Conservation (phyloP, 2,329 filamentous ascomycete genomes). For the Fusarium domesticum region DNA sequence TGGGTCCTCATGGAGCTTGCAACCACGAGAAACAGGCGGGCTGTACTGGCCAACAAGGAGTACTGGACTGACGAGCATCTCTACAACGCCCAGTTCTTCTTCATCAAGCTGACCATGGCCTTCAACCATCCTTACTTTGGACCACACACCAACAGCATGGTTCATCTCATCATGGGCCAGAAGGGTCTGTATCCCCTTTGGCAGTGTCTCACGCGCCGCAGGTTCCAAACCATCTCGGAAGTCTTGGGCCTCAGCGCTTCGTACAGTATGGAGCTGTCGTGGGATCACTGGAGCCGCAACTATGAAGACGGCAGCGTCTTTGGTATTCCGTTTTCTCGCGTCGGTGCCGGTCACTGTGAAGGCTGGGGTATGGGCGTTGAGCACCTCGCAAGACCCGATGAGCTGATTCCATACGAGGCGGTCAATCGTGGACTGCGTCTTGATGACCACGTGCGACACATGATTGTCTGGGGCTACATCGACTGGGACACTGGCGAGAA, state of each 20-base stretch:
- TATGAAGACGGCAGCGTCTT: constrained; percentile 33
- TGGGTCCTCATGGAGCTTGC: constrained; percentile 72
- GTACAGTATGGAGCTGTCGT: constrained; percentile 51
- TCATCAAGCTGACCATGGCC: constrained; percentile 69
- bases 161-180: constrained; percentile 60
- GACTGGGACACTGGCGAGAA: constrained; percentile 51
- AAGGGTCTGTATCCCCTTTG: constrained; percentile 54
- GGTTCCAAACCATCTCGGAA: constrained; percentile 49
- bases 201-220: constrained; percentile 56
- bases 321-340: constrained; percentile 49
- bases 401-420: constrained; percentile 57
- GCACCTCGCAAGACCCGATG: constrained; percentile 55
- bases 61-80: constrained; percentile 61
- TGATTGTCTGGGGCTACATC: constrained; percentile 62
- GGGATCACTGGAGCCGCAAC: constrained; percentile 25
- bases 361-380: constrained; percentile 50
- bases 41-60: constrained; percentile 48
- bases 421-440: constrained; percentile 51
- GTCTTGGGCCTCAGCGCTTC: constrained; percentile 55
- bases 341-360: constrained; percentile 54
- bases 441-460: constrained; percentile 51
- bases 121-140: constrained; percentile 63
- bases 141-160: constrained; percentile 47
- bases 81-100: constrained; percentile 59
- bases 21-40: constrained; percentile 52